These are phyloP conservation scores for Allomyces arbusculus DNA, from an alignment of 192 early-diverging fungal genomes.

Conservation along the genomic window DNA sequence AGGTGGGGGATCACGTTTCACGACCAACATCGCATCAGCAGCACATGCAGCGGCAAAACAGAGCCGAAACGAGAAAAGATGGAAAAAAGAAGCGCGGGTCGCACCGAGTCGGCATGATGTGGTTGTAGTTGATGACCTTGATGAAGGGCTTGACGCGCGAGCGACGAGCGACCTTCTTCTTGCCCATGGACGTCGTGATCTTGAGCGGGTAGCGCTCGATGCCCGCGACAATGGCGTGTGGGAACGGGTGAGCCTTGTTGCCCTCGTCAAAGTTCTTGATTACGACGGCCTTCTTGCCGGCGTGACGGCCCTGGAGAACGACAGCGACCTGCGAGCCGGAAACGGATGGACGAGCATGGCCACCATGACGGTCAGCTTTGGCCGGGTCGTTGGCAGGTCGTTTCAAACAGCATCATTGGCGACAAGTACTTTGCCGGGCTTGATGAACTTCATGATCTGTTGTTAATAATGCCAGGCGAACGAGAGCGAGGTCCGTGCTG, in stretches of 20 bases:
- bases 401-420: not conserved
- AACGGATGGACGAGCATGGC: not conserved
- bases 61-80: not conserved
- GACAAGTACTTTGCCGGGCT: conserved; percentile 33
- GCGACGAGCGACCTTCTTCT: conserved; percentile 87
- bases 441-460: conserved; percentile 31
- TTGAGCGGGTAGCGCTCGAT: conserved; percentile 93
- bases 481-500: too few species aligned
- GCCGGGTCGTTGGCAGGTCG: not conserved
- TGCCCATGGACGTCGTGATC: conserved; percentile 87
- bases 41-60: not conserved
- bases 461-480: not conserved
- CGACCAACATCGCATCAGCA: not conserved
- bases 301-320: conserved; percentile 91
- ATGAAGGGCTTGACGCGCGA: conserved; percentile 98
- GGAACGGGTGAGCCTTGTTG: conserved; percentile 88
- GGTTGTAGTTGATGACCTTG: conserved; percentile 97
- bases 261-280: conserved; percentile 92
- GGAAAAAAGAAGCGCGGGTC: conserved; percentile 3
- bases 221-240: conserved; percentile 95
- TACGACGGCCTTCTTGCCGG: conserved; percentile 99
- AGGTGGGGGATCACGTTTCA: not conserved
- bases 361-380: not conserved
- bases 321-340: conserved; percentile 66
- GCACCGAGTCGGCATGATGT: conserved; percentile 97